Conservation (phyloP, 2,329 filamentous ascomycete species). For the Nothophoma quercina region DNA sequence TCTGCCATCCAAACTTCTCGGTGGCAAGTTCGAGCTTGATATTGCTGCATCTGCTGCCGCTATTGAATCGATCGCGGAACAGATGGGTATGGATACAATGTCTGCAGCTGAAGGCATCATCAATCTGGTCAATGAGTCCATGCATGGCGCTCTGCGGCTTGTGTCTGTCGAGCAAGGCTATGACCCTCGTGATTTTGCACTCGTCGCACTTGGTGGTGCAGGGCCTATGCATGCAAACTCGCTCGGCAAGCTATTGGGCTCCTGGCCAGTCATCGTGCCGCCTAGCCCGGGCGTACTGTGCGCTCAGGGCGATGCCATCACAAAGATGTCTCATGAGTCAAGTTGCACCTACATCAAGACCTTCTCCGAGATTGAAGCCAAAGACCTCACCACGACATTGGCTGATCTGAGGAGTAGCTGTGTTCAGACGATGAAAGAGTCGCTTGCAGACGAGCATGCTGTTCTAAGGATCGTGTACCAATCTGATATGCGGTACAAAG, state of each 20-base stretch:
- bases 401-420: slow-evolving; percentile 49
- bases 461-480: slow-evolving; percentile 50
- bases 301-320: slow-evolving; percentile 60
- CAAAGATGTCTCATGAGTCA: slow-evolving; percentile 58
- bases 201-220: slow-evolving; percentile 61
- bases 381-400: slow-evolving; percentile 47
- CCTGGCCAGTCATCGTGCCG: slow-evolving; percentile 62
- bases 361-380: slow-evolving; percentile 46
- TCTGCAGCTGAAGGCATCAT: slow-evolving; percentile 59
- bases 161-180: slow-evolving; percentile 62
- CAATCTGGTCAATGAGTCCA: slow-evolving; percentile 60
- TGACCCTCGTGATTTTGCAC: slow-evolving; percentile 59
- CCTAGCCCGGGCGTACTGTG: slow-evolving; percentile 60
- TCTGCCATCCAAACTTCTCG: slow-evolving; percentile 56
- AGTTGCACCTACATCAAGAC: slow-evolving; percentile 56
- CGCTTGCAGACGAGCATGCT: slow-evolving; percentile 43
- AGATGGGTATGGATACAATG: slow-evolving; percentile 54
- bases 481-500: slow-evolving; percentile 58
- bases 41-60: slow-evolving; percentile 53
- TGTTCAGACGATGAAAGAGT: slow-evolving; percentile 49
- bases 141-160: slow-evolving; percentile 60
- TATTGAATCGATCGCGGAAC: slow-evolving; percentile 54
- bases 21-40: slow-evolving; percentile 56
- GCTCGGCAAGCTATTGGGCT: slow-evolving; percentile 58
- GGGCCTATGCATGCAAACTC: slow-evolving; percentile 62